Conservation (phyloP, 139 green algal species). For the Chlorella vulgaris region DNA sequence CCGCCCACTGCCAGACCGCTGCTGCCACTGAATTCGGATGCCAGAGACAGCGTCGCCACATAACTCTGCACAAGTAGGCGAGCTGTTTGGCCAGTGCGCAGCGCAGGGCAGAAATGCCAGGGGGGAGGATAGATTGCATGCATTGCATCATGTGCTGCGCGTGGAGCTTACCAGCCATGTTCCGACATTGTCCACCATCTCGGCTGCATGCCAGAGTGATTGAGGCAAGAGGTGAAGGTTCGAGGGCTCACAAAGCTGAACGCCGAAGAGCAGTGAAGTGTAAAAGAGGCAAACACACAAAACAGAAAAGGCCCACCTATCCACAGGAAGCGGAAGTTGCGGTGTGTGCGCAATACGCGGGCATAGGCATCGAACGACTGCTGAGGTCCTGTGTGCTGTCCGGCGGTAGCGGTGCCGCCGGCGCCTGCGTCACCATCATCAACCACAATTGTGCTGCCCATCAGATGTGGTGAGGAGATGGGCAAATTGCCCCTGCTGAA, state of each 20-base stretch:
- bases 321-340: slow-evolving; percentile 17
- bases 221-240: not conserved
- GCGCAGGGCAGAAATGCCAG: not conserved
- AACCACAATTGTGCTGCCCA: not conserved
- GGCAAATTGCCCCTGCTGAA: not conserved
- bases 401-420: not conserved
- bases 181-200: slow-evolving; percentile 23
- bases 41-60: slow-evolving; percentile 45
- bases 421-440: not conserved
- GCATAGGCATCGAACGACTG: not conserved
- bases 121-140: not conserved
- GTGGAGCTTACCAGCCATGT: not conserved
- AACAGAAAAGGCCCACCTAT: not conserved
- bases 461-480: too few species aligned
- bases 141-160: not conserved
- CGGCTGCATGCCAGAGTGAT: not conserved
- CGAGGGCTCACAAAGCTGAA: not conserved
- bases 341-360: slow-evolving; percentile 1
- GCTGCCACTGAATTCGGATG: slow-evolving; percentile 34
- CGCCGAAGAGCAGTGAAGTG: not conserved
- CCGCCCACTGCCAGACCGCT: slow-evolving; percentile 40
- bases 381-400: not conserved
- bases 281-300: not conserved
- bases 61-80: slow-evolving; percentile 14
- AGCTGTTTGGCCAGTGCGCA: not conserved